Base-by-base conservation (phyloP, 768 basidiomycete genomes). In the Leccinum variicolor region DNA sequence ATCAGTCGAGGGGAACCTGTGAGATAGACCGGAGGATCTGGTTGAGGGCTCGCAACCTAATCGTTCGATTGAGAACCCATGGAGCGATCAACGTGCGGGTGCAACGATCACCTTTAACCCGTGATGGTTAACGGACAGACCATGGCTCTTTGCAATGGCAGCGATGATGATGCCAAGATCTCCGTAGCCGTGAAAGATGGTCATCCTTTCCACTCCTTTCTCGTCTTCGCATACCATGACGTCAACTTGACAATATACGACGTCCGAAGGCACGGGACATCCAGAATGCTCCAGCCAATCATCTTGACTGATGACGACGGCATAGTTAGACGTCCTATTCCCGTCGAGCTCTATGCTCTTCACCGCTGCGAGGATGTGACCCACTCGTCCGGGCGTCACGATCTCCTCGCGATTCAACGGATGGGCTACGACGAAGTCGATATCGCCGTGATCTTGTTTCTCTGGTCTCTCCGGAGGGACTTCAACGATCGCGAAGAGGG, bases 141-240 rank as follows among this genome's bases (percentile, higher is more conserved):
- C 84, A 49, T 72, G 71, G 53, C 80, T 81, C 41, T 78, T 76
- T 9, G 76, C 79, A 17, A 89, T 68, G 14, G 85, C 67, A 10
- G 83, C 81, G 50, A 90, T 69, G 15, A 90, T 86, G 81, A 88
- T 87, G 0, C 84, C 85, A 17, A 89, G 75, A 62, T 89, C 89
- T 9, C 89, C 89, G 62, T 88, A 89, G 1, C 82, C 80, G 56
- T 83, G 78, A 63, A 81, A 81, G 69, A 87, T 81, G 23, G 76
- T 65, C 15, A 81, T 69, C 21, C 83, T 75, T 23, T 84, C 75
- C 69, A 73, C 82, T 63, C 82, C 82, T 19, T 72, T 76, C 63
- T 71, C 69, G 66, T 82, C 77, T 3, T 63, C 66, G 63, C 85
- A 87, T 3, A 86, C 79, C 59, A 82, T 78, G 15, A 89, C 77